Conservation (phyloP, 2,329 filamentous ascomycete genomes). For the Bisporella sp. region DNA sequence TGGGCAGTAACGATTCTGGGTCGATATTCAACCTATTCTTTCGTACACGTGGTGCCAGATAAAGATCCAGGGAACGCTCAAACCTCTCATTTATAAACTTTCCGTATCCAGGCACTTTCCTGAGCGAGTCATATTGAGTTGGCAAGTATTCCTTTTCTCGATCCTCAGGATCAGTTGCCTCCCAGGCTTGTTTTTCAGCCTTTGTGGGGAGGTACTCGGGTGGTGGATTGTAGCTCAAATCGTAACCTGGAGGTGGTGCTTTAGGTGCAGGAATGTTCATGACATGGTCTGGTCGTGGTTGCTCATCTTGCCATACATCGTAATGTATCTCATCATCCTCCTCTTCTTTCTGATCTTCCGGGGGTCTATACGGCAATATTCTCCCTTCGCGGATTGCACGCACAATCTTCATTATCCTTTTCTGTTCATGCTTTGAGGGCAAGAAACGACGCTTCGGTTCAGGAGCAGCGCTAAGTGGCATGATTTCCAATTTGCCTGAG, state of each 20-base stretch:
- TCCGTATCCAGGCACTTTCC: conserved; percentile 88
- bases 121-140: conserved; percentile 71
- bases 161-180: conserved; percentile 81
- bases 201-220: conserved; percentile 86
- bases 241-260: conserved; percentile 84
- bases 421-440: conserved; percentile 94
- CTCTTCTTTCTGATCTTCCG: conserved; percentile 63
- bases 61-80: conserved; percentile 89
- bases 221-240: conserved; percentile 94
- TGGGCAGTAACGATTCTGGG: conserved; percentile 83
- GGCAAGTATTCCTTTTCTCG: conserved; percentile 85
- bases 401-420: conserved; percentile 94
- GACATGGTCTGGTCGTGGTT: conserved; percentile 70
- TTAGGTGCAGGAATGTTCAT: conserved; percentile 97
- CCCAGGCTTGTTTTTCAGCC: conserved; percentile 79
- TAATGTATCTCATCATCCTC: conserved; percentile 64
- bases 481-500: conserved; percentile 80
- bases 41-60: conserved; percentile 84
- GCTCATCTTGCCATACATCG: conserved; percentile 93
- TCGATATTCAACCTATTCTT: conserved; percentile 97
- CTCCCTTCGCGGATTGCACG: conserved; percentile 90
- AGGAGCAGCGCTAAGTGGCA: conserved; percentile 90
- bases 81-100: conserved; percentile 92
- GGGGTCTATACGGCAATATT: conserved; percentile 83
- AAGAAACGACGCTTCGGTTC: conserved; percentile 95